Base-by-base conservation (phyloP, 164 flowering plant species). In the Liriodendron chinense region DNA sequence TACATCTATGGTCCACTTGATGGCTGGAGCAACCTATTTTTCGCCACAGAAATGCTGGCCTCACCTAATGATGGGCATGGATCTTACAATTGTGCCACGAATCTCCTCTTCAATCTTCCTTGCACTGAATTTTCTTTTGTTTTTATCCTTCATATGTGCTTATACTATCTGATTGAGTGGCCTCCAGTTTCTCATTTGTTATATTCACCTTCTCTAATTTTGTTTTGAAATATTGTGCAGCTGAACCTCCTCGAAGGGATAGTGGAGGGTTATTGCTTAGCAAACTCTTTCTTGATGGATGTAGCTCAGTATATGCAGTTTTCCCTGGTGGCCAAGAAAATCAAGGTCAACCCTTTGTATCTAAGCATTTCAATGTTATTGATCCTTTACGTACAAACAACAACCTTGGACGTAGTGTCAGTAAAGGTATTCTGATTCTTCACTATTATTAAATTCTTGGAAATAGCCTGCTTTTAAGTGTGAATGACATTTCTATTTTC, bases 351-450 rank as follows among this genome's bases (percentile, higher is more conserved):
- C 89, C 96, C 5, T 96, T 96, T 83, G 79, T 86, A 78, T 87
- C 97, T 43, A 96, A 96, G 66, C 88, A 90, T 85, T 94, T 96
- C 70, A 96, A 96, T 85, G 95, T 94, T 23, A 90, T 96, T 77
- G 99, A 96, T 84, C 99, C 99, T 65, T 84, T 96, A 77, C 95
- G 97, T 65, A 85, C 86, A 70, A 96, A 89, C 85, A 96, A 96
- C 86, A 96, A 96, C 76, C 97, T 94, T 79, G 99, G 99, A 20
- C 93, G 99, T 47, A 96, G 99, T 86, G 99, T 96, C 49, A 94
- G 94, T 83, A 93, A 93, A 96, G 98, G 99, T 96, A 86, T 25
- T 59, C 47, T 21, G n/a, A 72, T 28, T 64, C 18, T 23, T 6
- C 21, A 53, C 26, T 56, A 61, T 47, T 22, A 21, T 67, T 67